Conservation (phyloP, 2,329 filamentous ascomycete species). For the Dothideomycetidae sp. region DNA sequence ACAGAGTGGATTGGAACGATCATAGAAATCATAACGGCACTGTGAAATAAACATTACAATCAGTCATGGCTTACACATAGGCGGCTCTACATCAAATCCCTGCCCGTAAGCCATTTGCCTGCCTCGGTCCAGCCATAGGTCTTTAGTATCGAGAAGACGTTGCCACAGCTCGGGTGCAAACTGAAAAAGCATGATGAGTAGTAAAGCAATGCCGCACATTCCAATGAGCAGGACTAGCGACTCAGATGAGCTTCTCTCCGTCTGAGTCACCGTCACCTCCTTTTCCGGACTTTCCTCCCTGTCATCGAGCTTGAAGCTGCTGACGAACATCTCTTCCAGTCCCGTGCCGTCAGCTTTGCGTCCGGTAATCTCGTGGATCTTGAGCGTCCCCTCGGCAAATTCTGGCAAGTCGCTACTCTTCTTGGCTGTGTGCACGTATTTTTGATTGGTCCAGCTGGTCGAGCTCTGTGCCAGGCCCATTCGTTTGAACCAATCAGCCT, state of each 20-base stretch:
- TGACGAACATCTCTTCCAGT: conserved; percentile 12
- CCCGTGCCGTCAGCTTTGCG: conserved; percentile 10
- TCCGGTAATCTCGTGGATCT: conserved; percentile 6
- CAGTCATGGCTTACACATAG: no score
- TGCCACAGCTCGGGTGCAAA: not conserved
- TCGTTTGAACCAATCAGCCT: conserved; percentile 12
- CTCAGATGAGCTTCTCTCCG: not conserved
- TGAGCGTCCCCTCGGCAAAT: conserved; percentile 7
- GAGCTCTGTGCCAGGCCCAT: conserved; percentile 10
- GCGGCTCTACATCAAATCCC: not conserved
- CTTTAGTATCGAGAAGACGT: not conserved
- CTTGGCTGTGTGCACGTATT: conserved; percentile 9
- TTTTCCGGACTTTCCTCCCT: conserved; percentile 7
- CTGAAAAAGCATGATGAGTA: not conserved
- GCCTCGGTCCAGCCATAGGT: not conserved
- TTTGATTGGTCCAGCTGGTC: conserved; percentile 9
- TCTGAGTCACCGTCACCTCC: not conserved
- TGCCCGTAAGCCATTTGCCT: not conserved
- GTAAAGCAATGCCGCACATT: not conserved
- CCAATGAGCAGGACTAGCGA: not conserved
- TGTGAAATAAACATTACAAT: no score
- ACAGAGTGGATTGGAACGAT: no score
- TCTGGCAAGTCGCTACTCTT: conserved; percentile 7
- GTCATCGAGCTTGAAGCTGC: conserved; percentile 11
- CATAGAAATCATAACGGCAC: no score